These are phyloP conservation scores for Mycena kentingensis DNA, from an alignment of 768 basidiomycete genomes.

Conservation along the genomic window DNA sequence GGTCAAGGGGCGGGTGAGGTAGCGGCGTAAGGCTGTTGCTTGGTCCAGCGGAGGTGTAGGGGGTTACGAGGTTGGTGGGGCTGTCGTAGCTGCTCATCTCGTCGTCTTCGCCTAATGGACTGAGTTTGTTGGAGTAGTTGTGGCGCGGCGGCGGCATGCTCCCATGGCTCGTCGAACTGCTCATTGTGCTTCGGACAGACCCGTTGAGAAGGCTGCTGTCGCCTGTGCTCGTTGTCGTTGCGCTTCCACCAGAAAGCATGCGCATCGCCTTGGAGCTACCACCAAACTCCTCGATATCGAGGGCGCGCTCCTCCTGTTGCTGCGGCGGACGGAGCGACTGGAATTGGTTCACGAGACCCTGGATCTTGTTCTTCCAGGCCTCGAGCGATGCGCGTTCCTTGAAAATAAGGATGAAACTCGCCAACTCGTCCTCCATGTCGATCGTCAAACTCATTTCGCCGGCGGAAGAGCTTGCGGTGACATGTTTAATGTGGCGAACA, in stretches of 20 bases:
- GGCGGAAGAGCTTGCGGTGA: slow-evolving; percentile 74
- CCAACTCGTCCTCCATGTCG: slow-evolving; percentile 96
- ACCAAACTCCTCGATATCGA: slow-evolving; percentile 77
- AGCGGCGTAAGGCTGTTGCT: slow-evolving; percentile 82
- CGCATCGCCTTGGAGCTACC: slow-evolving; percentile 75
- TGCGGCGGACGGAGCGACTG: slow-evolving; percentile 52
- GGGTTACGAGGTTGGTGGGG: slow-evolving; percentile 62
- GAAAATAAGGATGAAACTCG: slow-evolving; percentile 96
- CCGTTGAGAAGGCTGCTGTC: slow-evolving; percentile 68
- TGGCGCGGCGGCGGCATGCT: slow-evolving; percentile 46
- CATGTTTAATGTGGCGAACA: slow-evolving; percentile 89
- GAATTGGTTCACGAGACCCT: slow-evolving; percentile 71
- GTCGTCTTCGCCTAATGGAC: slow-evolving; percentile 73
- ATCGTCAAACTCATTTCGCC: slow-evolving; percentile 94
- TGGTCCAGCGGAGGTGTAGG: slow-evolving; percentile 71
- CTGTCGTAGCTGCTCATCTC: slow-evolving; percentile 61
- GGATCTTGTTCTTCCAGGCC: slow-evolving; percentile 84
- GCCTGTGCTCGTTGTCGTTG: slow-evolving; percentile 62
- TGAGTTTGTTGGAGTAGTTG: slow-evolving; percentile 50
- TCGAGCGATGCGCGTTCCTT: slow-evolving; percentile 87
- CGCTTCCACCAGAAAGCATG: slow-evolving; percentile 77
- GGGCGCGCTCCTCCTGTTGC: slow-evolving; percentile 41
- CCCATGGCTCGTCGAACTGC: slow-evolving; percentile 73
- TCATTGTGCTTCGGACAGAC: slow-evolving; percentile 67
- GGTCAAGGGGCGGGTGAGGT: slow-evolving; percentile 84